Evolutionary conservation across 1,284 basidiomycete genomes (phyloP).

Genomic region (Ustilago esculenta): DNA sequence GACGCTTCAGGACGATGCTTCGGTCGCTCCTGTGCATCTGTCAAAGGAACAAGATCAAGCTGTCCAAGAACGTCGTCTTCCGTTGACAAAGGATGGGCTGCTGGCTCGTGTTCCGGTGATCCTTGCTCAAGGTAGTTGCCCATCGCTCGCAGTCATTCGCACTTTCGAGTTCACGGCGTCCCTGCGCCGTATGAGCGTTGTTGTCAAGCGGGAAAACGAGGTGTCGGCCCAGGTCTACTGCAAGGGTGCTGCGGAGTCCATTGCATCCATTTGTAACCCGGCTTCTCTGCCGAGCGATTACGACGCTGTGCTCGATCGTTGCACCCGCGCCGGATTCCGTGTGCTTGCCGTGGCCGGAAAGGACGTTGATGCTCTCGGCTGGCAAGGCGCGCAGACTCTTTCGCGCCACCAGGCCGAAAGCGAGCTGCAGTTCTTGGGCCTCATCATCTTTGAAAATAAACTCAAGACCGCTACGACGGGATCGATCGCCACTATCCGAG

Average conservation of each 20-base stretch:
- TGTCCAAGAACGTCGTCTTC: conserved; percentile 1
- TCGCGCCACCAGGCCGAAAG: conserved; percentile 95
- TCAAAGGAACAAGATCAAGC: background rate
- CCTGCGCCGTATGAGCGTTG: conserved; percentile 93
- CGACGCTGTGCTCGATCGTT: conserved; percentile 94
- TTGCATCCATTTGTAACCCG: conserved; percentile 81
- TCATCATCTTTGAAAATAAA: conserved; percentile 99
- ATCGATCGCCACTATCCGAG: conserved; percentile 31
- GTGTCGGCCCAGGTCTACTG: conserved; percentile 96
- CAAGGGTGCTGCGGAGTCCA: conserved; percentile 98
- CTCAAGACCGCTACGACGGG: conserved; percentile 92
- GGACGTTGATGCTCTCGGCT: conserved; percentile 88
- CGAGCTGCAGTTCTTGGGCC: conserved; percentile 87
- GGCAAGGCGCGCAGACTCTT: conserved; percentile 97
- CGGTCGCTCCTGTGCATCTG: conserved; percentile 19
- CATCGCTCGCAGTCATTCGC: conserved; percentile 88
- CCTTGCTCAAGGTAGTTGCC: conserved; percentile 88
- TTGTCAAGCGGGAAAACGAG: conserved; percentile 94
- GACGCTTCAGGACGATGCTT: conserved; percentile 73
- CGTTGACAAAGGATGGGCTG: conserved; percentile 23
- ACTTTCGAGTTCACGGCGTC: conserved; percentile 97
- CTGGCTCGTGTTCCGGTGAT: conserved; percentile 38
- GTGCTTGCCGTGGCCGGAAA: conserved; percentile 99
- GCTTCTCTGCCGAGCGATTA: conserved; percentile 81
- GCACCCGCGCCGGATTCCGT: conserved; percentile 95